These are phyloP conservation scores for Cyberlindnera mississippiensis DNA, from an alignment of 805 yeast genomes.

Conservation along the genomic window DNA sequence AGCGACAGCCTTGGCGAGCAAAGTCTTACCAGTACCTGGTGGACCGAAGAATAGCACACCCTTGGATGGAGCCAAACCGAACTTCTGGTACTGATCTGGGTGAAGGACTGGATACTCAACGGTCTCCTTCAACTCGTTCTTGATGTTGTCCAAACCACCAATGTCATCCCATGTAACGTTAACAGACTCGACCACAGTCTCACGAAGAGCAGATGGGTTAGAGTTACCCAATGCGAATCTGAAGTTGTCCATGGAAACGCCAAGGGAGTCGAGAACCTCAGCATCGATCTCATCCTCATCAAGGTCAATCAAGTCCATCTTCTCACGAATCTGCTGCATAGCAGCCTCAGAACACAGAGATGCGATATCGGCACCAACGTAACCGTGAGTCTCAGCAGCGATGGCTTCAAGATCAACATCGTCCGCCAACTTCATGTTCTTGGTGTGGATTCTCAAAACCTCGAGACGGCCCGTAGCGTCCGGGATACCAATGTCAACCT, in stretches of 20 bases:
- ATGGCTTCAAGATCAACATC: slow-evolving; percentile 95
- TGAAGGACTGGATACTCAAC: slow-evolving; percentile 98
- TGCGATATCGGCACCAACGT: slow-evolving; percentile 98
- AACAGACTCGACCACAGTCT: slow-evolving; percentile 97
- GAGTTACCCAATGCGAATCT: slow-evolving; percentile 96
- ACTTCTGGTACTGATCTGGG: slow-evolving; percentile 98
- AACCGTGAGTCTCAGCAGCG: slow-evolving; percentile 98
- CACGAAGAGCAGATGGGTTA: slow-evolving; percentile 98
- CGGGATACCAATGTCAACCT: slow-evolving; percentile 90
- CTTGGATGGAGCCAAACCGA: slow-evolving; percentile 95
- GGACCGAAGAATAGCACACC: slow-evolving; percentile 99
- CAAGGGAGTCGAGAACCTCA: slow-evolving; percentile 90
- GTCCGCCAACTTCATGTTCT: slow-evolving; percentile 94
- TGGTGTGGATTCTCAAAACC: slow-evolving; percentile 94
- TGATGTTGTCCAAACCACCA: slow-evolving; percentile 96
- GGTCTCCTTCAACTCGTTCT: slow-evolving; percentile 96
- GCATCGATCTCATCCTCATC: slow-evolving; percentile 98
- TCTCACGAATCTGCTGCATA: slow-evolving; percentile 99
- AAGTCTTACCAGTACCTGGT: slow-evolving; percentile 99
- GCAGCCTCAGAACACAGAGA: slow-evolving; percentile 99
- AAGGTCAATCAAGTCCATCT: slow-evolving; percentile 95
- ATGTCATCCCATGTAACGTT: slow-evolving; percentile 99
- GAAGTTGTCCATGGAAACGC: slow-evolving; percentile 98
- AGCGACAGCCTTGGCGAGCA: slow-evolving; percentile 98
- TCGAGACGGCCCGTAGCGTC: slow-evolving; percentile 98